Conservation (phyloP, 805 yeast genomes). For the Ogataea paraovalis region DNA sequence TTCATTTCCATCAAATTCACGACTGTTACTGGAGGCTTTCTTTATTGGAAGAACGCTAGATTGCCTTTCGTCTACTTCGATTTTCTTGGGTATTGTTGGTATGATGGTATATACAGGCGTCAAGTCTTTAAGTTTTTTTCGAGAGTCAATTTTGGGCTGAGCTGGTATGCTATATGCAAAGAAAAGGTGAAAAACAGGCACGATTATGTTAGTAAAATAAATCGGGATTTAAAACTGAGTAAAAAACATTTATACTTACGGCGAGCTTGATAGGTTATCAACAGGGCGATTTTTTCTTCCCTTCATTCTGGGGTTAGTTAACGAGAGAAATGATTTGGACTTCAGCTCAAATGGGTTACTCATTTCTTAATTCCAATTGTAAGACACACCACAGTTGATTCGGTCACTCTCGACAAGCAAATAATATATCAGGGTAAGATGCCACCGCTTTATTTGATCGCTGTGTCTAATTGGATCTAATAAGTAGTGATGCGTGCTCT, state of each 20-base stretch:
- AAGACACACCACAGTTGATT: background rate
- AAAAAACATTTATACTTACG: too few relatives aligned
- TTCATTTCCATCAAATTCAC: too few relatives aligned
- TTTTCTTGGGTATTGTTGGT: background rate
- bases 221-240: too few relatives aligned
- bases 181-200: background rate
- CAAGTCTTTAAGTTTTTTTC: background rate
- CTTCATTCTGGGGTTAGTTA: conserved; percentile 12
- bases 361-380: background rate
- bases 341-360: background rate
- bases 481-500: too few relatives aligned
- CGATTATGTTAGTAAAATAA: background rate
- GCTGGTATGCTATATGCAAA: background rate
- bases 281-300: conserved; percentile 12
- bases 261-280: conserved; percentile 7
- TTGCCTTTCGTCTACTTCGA: background rate
- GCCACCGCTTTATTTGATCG: too few relatives aligned
- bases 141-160: background rate
- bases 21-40: background rate
- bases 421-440: too few relatives aligned
- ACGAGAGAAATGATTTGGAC: conserved; percentile 12
- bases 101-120: background rate
- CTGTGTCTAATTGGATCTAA: too few relatives aligned
- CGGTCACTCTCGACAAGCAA: too few relatives aligned
- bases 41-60: background rate